Conservation (phyloP, 1,139 yeast genomes). For the Saccharomyces hybrid region DNA sequence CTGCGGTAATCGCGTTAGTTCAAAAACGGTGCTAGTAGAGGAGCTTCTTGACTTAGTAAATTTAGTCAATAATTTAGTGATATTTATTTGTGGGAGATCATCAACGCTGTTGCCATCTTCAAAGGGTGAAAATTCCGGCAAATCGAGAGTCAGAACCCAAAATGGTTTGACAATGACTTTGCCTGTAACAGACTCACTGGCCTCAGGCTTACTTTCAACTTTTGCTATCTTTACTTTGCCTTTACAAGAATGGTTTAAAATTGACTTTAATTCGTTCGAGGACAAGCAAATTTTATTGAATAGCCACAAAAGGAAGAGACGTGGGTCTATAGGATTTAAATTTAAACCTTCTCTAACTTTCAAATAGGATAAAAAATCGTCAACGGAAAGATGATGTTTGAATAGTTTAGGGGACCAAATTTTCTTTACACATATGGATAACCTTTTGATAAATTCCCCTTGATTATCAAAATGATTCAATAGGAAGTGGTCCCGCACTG, state of each 20-base stretch:
- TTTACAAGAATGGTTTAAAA: slow-evolving; percentile 37
- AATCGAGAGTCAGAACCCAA: slow-evolving; percentile 50
- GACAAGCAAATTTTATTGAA: slow-evolving; percentile 42
- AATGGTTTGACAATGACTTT: slow-evolving; percentile 36
- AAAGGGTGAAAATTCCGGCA: slow-evolving; percentile 54
- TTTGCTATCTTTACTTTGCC: slow-evolving; percentile 40
- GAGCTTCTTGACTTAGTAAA: slow-evolving; percentile 33
- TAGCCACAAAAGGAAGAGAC: slow-evolving; percentile 51
- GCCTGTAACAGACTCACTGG: neutral
- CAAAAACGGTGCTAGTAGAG: slow-evolving; percentile 14
- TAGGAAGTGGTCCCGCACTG: slow-evolving; percentile 41
- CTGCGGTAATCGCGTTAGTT: slow-evolving; percentile 43
- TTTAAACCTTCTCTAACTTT: slow-evolving; percentile 37
- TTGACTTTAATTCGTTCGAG: slow-evolving; percentile 27
- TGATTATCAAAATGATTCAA: slow-evolving; percentile 23
- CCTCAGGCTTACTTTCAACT: neutral
- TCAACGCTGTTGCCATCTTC: slow-evolving; percentile 36
- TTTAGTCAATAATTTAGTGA: slow-evolving; percentile 41
- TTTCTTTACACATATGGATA: slow-evolving; percentile 46
- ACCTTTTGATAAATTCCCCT: slow-evolving; percentile 31
- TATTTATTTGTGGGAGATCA: slow-evolving; percentile 46
- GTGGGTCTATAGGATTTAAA: slow-evolving; percentile 44
- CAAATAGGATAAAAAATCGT: slow-evolving; percentile 49
- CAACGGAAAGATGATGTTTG: slow-evolving; percentile 58
- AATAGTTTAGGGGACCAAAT: slow-evolving; percentile 58